A percentile compares a stretch with the other conserved stretches of the same genome.
Conservation (phyloP, 2,329 filamentous ascomycete species). For the Hypoxylon sp. region DNA sequence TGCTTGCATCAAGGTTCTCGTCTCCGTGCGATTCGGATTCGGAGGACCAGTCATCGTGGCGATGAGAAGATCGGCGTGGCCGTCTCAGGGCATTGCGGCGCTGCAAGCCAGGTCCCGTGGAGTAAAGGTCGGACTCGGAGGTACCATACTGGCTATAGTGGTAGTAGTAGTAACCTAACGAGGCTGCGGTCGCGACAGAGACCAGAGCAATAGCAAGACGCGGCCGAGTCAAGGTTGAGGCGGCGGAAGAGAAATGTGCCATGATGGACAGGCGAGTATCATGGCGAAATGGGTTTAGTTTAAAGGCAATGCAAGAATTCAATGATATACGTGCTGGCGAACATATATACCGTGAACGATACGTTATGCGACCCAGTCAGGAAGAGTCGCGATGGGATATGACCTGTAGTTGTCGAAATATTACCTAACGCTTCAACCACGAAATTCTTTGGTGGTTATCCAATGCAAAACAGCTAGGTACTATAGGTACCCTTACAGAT, state of each 20-base stretch:
- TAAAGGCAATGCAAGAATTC: not conserved
- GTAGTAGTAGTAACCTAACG: constrained; percentile 70
- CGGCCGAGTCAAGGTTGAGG: constrained; percentile 67
- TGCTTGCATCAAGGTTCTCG: constrained; percentile 56
- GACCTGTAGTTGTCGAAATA: not conserved
- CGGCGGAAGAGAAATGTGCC: constrained; percentile 60
- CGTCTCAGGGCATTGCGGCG: constrained; percentile 76
- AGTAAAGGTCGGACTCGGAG: constrained; percentile 44
- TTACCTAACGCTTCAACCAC: not conserved
- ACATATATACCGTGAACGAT: not conserved
- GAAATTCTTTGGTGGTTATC: not conserved
- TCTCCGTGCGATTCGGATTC: constrained; percentile 58
- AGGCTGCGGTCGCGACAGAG: constrained; percentile 67
- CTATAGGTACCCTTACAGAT: too few relatives aligned
- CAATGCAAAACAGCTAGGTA: not conserved
- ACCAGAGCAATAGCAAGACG: constrained; percentile 67
- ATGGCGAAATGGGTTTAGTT: constrained; percentile 41
- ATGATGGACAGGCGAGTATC: constrained; percentile 52
- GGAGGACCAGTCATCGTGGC: constrained; percentile 51
- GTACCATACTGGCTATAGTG: constrained; percentile 50
- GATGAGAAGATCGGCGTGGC: constrained; percentile 53
- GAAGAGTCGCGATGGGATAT: not conserved
- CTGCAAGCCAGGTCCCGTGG: constrained; percentile 60
- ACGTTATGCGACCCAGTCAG: not conserved
- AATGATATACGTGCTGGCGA: not conserved